Evolutionary conservation across 192 early-diverging fungal genomes (phyloP).

Genomic region (Rhizoclosmatium sp.): DNA sequence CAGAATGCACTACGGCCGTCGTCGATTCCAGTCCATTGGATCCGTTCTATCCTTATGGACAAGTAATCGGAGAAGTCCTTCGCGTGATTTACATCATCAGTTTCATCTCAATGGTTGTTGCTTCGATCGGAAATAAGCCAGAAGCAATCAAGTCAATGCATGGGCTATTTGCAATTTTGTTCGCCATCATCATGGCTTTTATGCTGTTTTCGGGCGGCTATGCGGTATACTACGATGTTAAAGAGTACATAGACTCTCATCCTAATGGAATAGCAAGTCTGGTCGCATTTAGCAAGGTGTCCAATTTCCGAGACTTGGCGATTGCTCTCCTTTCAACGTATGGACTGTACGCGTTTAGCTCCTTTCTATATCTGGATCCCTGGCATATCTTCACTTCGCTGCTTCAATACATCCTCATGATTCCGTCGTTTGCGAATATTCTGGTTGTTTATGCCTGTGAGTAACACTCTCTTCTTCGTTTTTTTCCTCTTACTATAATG

Average conservation of each 20-base stretch:
- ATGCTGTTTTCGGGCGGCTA: slow-evolving; percentile 76
- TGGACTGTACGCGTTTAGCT: slow-evolving; percentile 50
- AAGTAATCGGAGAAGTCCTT: slow-evolving; percentile 70
- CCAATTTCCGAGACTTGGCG: slow-evolving; percentile 53
- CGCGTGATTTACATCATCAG: slow-evolving; percentile 80
- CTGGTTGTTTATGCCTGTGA: slow-evolving; percentile 85
- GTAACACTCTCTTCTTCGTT: background rate
- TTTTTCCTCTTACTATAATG: background rate
- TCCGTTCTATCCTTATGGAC: slow-evolving; percentile 40
- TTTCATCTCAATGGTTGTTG: slow-evolving; percentile 83
- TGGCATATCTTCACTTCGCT: slow-evolving; percentile 59
- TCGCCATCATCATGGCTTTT: slow-evolving; percentile 85
- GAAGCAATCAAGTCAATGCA: slow-evolving; percentile 89
- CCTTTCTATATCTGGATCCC: slow-evolving; percentile 52
- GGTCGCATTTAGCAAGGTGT: slow-evolving; percentile 43
- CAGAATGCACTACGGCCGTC: slow-evolving; percentile 23
- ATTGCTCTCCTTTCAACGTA: slow-evolving; percentile 50
- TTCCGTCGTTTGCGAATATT: slow-evolving; percentile 91
- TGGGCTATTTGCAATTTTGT: slow-evolving; percentile 76
- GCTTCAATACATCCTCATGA: slow-evolving; percentile 80
- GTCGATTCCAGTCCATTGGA: background rate
- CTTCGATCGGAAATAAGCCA: slow-evolving; percentile 94
- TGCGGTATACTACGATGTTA: slow-evolving; percentile 52
- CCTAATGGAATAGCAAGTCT: background rate
- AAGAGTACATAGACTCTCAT: slow-evolving; percentile 15